Base-by-base conservation (phyloP, 2,329 filamentous ascomycete genomes). In the Tolypocladium cylindrosporum region DNA sequence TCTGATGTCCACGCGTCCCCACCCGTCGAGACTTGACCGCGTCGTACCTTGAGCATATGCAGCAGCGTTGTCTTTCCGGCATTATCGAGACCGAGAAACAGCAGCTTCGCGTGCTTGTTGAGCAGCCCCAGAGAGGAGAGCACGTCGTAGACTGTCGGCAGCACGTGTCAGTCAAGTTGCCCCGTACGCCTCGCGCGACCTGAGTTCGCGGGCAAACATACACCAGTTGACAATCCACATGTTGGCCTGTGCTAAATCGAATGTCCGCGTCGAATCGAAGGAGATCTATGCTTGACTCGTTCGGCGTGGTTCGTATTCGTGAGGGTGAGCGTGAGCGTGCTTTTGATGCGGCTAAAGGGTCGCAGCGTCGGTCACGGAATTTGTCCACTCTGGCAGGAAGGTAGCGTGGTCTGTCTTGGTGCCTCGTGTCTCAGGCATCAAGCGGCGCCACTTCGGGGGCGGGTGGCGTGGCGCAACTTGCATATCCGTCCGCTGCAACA, bases 151-250 rank as follows among this genome's bases (percentile, higher is more conserved):
- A 96, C 91, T 73, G 69, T 60, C 59, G 54, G 58, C 57, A 66
- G 64, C 64, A 67, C 67, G 64, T 71, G 71, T 72, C 69, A 72
- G 71, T 65, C 63, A 60, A 65, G 11, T 14, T 21, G 27, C 16
- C 45, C 14, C 10, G 10, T 6, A 16, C 16, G 8, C 21, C 5
- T 52, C 19, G 48, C 19, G 31, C 45, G 31, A 21, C 39, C 11
- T n/a, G 48, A 52, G 10, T 21, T 21, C 19, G 48, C 10, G 19
- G 48, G 2, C 57, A 62, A 64, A 80, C 85, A 72, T 91, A 95
- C 90, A 95, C 91, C 91, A 96, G 84, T 93, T 91, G 73, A 96
- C 77, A 74, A 96, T 89, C 90, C 90, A 96, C 91, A 96, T 96
- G 63, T 70, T 80, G 76, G 65, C 64, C 34, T 16, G 34, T 14